Base-by-base conservation (phyloP, 75 land plant genomes). In the Larix kaempferi region DNA sequence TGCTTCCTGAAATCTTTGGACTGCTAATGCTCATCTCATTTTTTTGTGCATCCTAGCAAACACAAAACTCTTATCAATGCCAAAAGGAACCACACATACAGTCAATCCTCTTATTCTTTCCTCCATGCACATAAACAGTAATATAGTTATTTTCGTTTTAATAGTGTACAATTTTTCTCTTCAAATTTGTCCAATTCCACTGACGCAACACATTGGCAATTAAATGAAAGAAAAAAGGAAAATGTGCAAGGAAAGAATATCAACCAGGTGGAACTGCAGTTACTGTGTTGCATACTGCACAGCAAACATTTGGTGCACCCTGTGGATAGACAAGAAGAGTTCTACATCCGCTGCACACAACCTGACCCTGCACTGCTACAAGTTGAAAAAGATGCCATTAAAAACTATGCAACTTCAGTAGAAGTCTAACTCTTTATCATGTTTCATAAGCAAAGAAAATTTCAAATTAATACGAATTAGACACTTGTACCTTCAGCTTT, bases 221-320 rank as follows among this genome's bases (percentile, higher is more conserved):
- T 39, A 41, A 69, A 69, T 21, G 11, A 17, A 41, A 41, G 25
- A 69, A 7, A 10, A 69, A 39, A 6, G 23, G 23, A 69, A n/a
- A 69, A 69, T 15, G 21, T 1, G 12, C 12, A 35, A 69, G 73
- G 52, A 2, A 39, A 44, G 52, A 22, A 69, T 55, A 13, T 27
- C 7, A 74, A 91, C 95, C 95, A 33, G 96, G 89, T 35, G 99
- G 99, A 22, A 93, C 99, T 54, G 92, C 64, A 25, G 99, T 98
- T 56, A 98, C 99, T 74, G 93, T 85, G 85, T 90, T 95, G 79
- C 99, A 98, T 35, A 98, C 90, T 69, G 99, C 99, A 82, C 99
- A 98, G 73, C 98, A 90, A 37, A 98, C 99, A 86, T 94, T 89
- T 22, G 92, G 82, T 74, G 99, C 95, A 66, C 99, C 99, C 27